These are phyloP conservation scores for Yamadazyma laniorum DNA, from an alignment of 805 yeast genomes.

Conservation along the genomic window DNA sequence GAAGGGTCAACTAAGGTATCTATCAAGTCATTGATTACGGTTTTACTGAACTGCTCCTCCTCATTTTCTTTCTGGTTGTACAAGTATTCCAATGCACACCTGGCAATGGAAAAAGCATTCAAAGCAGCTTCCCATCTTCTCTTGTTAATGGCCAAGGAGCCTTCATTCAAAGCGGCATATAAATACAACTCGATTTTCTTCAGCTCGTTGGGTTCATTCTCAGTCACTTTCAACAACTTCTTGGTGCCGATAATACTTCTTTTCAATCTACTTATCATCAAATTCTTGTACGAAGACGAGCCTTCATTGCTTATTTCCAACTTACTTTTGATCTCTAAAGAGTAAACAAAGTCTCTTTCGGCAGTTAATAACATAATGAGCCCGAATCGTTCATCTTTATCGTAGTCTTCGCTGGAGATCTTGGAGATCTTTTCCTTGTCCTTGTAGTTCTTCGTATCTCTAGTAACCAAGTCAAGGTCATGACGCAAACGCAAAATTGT, in stretches of 20 bases:
- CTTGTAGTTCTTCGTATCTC: slow-evolving; percentile 63
- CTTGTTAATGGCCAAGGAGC: slow-evolving; percentile 48
- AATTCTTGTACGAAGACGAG: slow-evolving; percentile 42
- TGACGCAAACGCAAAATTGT: slow-evolving; percentile 64
- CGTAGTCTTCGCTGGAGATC: slow-evolving; percentile 50
- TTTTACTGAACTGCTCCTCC: slow-evolving; percentile 22
- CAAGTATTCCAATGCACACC: slow-evolving; percentile 59
- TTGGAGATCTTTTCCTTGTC: slow-evolving; percentile 46
- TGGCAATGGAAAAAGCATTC: slow-evolving; percentile 54
- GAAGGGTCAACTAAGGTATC: slow-evolving; percentile 66
- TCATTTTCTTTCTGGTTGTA: slow-evolving; percentile 20
- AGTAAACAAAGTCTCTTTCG: slow-evolving; percentile 74
- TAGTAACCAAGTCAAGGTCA: slow-evolving; percentile 58
- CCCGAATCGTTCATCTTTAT: slow-evolving; percentile 51
- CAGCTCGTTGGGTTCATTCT: slow-evolving; percentile 34
- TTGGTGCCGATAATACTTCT: slow-evolving; percentile 50
- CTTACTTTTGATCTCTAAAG: slow-evolving; percentile 58
- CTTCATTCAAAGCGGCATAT: slow-evolving; percentile 50
- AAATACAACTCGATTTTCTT: slow-evolving; percentile 31
- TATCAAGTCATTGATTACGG: slow-evolving; percentile 53
- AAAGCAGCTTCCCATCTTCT: slow-evolving; percentile 57
- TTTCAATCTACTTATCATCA: slow-evolving; percentile 62
- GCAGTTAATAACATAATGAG: slow-evolving; percentile 60
- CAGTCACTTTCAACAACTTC: slow-evolving; percentile 41
- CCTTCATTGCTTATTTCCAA: slow-evolving; percentile 53